These are phyloP conservation scores for Mortierella sp. DNA, from an alignment of 371 early-diverging fungal genomes.

Conservation along the genomic window DNA sequence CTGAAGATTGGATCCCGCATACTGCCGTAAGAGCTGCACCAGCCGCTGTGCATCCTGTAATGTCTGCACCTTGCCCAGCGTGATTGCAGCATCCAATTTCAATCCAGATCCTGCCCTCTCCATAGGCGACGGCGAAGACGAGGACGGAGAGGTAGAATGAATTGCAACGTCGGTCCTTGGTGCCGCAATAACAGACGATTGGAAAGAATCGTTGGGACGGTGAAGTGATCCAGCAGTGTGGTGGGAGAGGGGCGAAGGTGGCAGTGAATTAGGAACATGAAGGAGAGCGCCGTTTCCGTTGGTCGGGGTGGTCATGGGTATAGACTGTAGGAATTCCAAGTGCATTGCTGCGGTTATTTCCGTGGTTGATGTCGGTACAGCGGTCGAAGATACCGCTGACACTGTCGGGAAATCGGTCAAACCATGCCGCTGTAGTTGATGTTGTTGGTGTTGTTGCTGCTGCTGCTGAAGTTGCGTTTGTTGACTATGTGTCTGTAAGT, in stretches of 20 bases:
- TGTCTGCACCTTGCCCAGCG: background rate
- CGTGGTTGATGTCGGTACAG: constrained; percentile 1
- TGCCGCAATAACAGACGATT: background rate
- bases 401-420: background rate
- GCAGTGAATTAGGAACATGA: constrained; percentile 6
- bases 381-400: background rate
- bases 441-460: constrained; percentile 13
- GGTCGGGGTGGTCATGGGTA: constrained; percentile 20
- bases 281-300: background rate
- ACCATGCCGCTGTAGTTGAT: background rate
- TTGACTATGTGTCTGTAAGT: background rate
- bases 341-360: background rate
- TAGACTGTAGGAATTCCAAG: constrained; percentile 26
- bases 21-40: constrained; percentile 23
- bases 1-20: constrained; percentile 18
- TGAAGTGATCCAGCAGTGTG: background rate
- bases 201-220: constrained; percentile 4
- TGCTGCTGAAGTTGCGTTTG: background rate
- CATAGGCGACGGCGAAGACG: background rate
- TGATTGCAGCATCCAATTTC: background rate
- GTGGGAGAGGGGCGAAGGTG: constrained; percentile 17
- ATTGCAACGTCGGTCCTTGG: background rate
- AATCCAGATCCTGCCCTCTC: background rate
- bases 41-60: constrained; percentile 22
- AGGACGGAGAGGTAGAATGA: background rate